Percentiles rank a stretch among this genome's conserved stretches.
These are phyloP conservation scores for Fraxinus anomala DNA, from an alignment of 257 asterid species.

Conservation along the genomic window DNA sequence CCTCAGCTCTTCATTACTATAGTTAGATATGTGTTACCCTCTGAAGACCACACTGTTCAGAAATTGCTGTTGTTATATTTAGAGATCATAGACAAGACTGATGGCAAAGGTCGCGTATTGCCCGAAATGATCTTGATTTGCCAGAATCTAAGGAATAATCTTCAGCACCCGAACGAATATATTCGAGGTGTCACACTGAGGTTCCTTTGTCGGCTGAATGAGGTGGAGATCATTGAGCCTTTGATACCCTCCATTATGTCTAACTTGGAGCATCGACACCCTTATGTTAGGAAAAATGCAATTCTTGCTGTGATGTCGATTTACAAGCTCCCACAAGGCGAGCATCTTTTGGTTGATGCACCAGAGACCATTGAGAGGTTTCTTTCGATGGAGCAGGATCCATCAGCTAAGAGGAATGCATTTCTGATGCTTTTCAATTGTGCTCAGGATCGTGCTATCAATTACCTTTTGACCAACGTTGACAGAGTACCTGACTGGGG, in stretches of 20 bases:
- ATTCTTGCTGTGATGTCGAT: conserved; percentile 85
- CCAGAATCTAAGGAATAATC: conserved; percentile 85
- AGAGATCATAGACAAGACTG: conserved; percentile 90
- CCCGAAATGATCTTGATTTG: conserved; percentile 96
- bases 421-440: conserved; percentile 91
- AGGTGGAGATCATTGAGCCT: conserved; percentile 86
- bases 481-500: conserved; percentile 88
- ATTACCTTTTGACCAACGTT: conserved; percentile 70
- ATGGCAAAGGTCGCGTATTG: conserved; percentile 71
- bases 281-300: conserved; percentile 77
- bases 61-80: conserved; percentile 69
- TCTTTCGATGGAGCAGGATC: conserved; percentile 81
- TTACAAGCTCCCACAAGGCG: conserved; percentile 91
- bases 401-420: conserved; percentile 88
- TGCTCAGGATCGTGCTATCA: conserved; percentile 83
- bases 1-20: conserved; percentile 87
- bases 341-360: conserved; percentile 88
- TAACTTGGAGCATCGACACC: conserved; percentile 89
- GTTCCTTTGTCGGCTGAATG: conserved; percentile 84
- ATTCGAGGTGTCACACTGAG: conserved; percentile 88
- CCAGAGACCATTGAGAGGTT: conserved; percentile 89
- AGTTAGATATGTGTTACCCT: conserved; percentile 85
- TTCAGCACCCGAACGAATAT: conserved; percentile 87
- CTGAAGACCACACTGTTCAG: conserved; percentile 88
- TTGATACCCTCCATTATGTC: conserved; percentile 76